These are phyloP conservation scores for Fragaria iinumae DNA, from an alignment of 306 rosid genomes.

Conservation along the genomic window DNA sequence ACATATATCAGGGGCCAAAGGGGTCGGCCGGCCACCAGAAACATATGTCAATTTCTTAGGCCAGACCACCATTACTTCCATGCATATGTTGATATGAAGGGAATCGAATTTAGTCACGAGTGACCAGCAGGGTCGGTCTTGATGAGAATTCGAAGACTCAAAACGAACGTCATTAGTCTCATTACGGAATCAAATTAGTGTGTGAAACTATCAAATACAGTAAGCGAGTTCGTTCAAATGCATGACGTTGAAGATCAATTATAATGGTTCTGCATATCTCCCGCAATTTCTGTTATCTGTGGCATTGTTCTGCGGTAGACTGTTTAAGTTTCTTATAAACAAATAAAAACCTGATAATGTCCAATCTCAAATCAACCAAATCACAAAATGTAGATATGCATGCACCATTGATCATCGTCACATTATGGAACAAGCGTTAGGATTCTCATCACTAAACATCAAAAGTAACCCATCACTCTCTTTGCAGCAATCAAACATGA, in stretches of 20 bases:
- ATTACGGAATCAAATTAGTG: no score
- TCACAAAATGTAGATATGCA: neutral
- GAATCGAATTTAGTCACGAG: neutral
- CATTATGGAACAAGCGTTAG: constrained; percentile 72
- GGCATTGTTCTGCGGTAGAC: no score
- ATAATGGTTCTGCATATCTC: no score
- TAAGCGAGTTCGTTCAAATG: no score
- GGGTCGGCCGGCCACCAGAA: neutral
- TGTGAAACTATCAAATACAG: no score
- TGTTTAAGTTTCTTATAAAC: no score
- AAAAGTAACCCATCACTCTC: constrained; percentile 29
- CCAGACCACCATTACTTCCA: neutral
- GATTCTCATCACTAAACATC: constrained; percentile 80
- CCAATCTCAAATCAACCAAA: neutral
- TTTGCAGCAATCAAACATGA: constrained; percentile 34
- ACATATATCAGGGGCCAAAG: no score
- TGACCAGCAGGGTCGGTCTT: no score
- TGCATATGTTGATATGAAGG: neutral
- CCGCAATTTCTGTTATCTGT: no score
- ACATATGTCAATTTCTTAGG: constrained; percentile 2
- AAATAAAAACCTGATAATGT: neutral
- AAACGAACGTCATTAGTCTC: no score
- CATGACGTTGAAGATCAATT: no score
- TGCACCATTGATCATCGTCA: neutral
- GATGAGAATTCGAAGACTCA: neutral